Conservation (phyloP, 805 yeast genomes). For the Saturnispora zaruensis region DNA sequence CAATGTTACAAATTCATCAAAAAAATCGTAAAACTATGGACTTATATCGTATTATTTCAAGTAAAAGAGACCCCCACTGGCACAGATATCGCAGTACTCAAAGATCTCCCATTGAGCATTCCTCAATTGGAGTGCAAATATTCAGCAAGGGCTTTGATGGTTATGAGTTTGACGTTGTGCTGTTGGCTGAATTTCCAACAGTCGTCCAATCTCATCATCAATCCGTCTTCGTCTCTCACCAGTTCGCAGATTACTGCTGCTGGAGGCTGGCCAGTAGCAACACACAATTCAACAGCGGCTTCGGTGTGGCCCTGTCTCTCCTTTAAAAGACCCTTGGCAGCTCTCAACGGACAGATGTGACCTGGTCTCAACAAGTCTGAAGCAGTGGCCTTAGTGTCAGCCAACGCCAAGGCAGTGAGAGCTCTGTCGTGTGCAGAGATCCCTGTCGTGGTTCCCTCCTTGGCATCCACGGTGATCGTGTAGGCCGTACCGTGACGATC, state of each 20-base stretch:
- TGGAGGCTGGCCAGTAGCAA: constrained; percentile 66
- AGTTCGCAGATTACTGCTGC: constrained; percentile 92
- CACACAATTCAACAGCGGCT: constrained; percentile 85
- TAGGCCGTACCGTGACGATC: constrained; percentile 97
- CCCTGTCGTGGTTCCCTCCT: constrained; percentile 92
- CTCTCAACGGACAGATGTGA: constrained; percentile 87
- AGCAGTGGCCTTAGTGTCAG: constrained; percentile 48
- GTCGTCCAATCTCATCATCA: constrained; percentile 90
- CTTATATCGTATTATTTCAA: not conserved
- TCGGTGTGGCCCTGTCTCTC: constrained; percentile 93
- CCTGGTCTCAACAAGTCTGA: constrained; percentile 84
- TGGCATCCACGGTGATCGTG: constrained; percentile 82
- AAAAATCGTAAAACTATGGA: not conserved
- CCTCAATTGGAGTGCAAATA: constrained; percentile 32
- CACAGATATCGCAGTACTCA: not conserved
- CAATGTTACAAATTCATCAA: not conserved
- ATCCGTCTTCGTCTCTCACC: constrained; percentile 86
- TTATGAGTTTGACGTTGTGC: constrained; percentile 59
- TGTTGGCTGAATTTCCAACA: constrained; percentile 62
- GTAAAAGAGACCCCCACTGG: not conserved
- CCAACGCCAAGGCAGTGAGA: constrained; percentile 64
- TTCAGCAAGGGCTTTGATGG: constrained; percentile 65
- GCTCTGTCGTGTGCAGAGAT: constrained; percentile 93
- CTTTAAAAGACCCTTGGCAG: constrained; percentile 74
- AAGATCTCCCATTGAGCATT: not conserved